Conservation (phyloP, 495 filamentous ascomycete genomes). For the Penicillium pancosmium region DNA sequence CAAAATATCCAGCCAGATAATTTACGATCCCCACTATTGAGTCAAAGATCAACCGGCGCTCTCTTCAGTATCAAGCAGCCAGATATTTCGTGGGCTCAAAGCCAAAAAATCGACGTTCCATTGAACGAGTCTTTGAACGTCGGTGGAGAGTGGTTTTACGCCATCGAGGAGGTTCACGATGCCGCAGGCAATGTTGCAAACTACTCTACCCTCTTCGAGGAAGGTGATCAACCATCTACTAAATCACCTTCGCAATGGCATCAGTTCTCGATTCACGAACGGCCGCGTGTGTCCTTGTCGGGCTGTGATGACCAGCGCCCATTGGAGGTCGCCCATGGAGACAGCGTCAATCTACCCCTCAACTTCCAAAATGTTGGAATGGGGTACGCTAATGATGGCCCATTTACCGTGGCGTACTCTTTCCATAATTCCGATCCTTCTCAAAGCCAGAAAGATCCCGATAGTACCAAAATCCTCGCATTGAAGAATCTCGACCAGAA, state of each 20-base stretch:
- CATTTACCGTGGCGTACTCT: slow-evolving; percentile 56
- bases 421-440: slow-evolving; percentile 55
- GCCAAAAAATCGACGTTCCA: slow-evolving; percentile 72
- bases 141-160: slow-evolving; percentile 83
- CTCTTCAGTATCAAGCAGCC: slow-evolving; percentile 56
- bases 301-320: slow-evolving; percentile 78
- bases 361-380: slow-evolving; percentile 64
- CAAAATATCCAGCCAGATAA: slow-evolving; percentile 92
- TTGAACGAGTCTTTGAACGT: slow-evolving; percentile 84
- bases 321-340: slow-evolving; percentile 79
- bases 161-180: slow-evolving; percentile 88
- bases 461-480: slow-evolving; percentile 50
- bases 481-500: slow-evolving; percentile 41
- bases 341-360: slow-evolving; percentile 68
- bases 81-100: slow-evolving; percentile 76
- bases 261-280: slow-evolving; percentile 86
- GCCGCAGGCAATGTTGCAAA: slow-evolving; percentile 84
- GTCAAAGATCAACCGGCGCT: slow-evolving; percentile 54
- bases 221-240: slow-evolving; percentile 62
- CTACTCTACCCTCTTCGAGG: slow-evolving; percentile 61
- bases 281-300: slow-evolving; percentile 68
- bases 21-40: slow-evolving; percentile 72
- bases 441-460: slow-evolving; percentile 61
- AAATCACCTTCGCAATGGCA: slow-evolving; percentile 65
- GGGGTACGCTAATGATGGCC: slow-evolving; percentile 46